Conservation (phyloP, 1,139 yeast genomes). For the Sugiyamaella grinbergsii region DNA sequence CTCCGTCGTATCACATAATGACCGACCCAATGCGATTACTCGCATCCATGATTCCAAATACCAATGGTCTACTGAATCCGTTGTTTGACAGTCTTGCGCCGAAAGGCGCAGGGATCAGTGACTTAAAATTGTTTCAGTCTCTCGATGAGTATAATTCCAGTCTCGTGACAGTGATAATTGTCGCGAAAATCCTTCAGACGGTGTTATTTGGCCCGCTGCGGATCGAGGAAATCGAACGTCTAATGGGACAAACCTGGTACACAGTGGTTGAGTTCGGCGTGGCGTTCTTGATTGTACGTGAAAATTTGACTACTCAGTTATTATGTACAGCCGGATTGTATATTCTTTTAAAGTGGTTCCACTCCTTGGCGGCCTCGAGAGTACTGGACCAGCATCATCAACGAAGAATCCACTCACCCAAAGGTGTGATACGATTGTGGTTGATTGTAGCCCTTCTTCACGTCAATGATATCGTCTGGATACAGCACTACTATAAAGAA, state of each 20-base stretch:
- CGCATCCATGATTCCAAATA: not conserved
- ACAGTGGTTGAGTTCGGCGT: conserved; percentile 35
- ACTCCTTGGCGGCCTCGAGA: conserved; percentile 48
- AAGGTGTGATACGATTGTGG: conserved; percentile 22
- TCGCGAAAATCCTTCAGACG: conserved; percentile 22
- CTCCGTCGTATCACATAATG: conserved; percentile 5
- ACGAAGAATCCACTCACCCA: conserved; percentile 11
- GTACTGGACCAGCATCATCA: conserved; percentile 30
- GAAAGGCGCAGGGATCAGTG: not conserved
- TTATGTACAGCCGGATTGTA: conserved; percentile 47
- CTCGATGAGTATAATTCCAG: conserved; percentile 14
- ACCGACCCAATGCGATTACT: conserved; percentile 1
- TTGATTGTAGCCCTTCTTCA: conserved; percentile 31
- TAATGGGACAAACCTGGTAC: conserved; percentile 29
- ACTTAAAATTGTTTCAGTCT: conserved; percentile 12
- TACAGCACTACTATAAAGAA: conserved; percentile 27
- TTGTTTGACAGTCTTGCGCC: not conserved
- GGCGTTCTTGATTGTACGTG: conserved; percentile 33
- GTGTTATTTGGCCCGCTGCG: conserved; percentile 32
- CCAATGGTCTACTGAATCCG: not conserved
- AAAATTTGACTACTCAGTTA: conserved; percentile 33
- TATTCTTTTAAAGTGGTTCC: conserved; percentile 50
- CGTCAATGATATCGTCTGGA: conserved; percentile 32
- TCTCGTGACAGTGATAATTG: conserved; percentile 10
- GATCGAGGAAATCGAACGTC: conserved; percentile 24